A percentile compares a stretch with the other conserved stretches of the same genome.
Evolutionary conservation across 2,329 filamentous ascomycete species (phyloP).

Genomic region (Penicillium thymicola): DNA sequence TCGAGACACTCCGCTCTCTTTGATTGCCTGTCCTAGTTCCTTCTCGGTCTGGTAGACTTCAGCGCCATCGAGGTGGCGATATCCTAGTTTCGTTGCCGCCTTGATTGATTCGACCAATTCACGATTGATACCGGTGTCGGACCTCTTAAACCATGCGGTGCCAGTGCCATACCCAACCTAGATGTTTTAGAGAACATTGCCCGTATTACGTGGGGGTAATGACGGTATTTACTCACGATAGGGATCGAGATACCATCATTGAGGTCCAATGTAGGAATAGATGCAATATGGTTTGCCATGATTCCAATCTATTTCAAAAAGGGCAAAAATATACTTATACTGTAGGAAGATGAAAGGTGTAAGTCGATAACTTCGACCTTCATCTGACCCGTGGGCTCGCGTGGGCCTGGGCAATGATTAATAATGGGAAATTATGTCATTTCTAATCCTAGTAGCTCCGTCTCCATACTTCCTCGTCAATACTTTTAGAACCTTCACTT

Average conservation of each 20-base stretch:
- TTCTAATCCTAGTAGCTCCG: not conserved
- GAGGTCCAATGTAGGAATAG: conserved; percentile 50
- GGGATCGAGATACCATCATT: conserved; percentile 57
- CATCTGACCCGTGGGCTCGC: not conserved
- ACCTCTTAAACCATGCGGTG: conserved; percentile 61
- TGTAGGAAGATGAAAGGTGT: not conserved
- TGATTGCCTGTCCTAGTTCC: conserved; percentile 50
- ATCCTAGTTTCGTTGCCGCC: conserved; percentile 57
- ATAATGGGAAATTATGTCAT: conserved; percentile 23
- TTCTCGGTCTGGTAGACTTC: conserved; percentile 53
- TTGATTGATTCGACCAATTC: conserved; percentile 55
- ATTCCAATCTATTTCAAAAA: not conserved
- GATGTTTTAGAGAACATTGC: not conserved
- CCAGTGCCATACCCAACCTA: conserved; percentile 62
- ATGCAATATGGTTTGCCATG: conserved; percentile 7
- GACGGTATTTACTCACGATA: conserved; percentile 42
- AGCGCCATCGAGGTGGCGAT: conserved; percentile 61
- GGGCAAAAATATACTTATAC: not conserved
- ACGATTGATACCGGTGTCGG: conserved; percentile 50
- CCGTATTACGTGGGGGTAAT: not conserved
- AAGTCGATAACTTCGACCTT: not conserved
- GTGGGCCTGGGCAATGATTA: conserved; percentile 9
- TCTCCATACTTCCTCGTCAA: not conserved
- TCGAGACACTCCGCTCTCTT: conserved; percentile 45
- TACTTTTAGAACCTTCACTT: not conserved